Base-by-base conservation (phyloP, 805 yeast species). In the Wickerhamiella vanderwaltii region DNA sequence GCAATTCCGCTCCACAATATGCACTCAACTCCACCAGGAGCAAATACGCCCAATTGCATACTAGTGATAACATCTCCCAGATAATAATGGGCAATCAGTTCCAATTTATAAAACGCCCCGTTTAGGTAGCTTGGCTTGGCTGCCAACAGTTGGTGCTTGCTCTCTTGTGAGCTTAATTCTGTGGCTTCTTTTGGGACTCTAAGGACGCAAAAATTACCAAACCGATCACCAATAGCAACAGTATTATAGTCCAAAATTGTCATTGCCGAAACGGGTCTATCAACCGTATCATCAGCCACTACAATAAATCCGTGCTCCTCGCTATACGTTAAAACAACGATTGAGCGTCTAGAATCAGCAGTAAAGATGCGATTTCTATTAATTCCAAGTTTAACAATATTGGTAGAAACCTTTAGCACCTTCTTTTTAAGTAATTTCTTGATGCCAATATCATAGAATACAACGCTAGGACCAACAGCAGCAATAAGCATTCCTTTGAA, bases 211-310 rank as follows among this genome's bases (percentile, higher is more conserved):
- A 86, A 34, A 51, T 79, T 83, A 0, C 97, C 96, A 60, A 81
- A 85, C 53, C 77, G 78, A 56, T 91, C 97, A 11, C 95, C 95
- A 1, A 83, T 84, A 30, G 80, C 63, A 1, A 81, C 72, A 0
- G 95, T 85, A 43, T 75, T 75, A 47, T 74, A 71, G 56, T 91
- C 97, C 4, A 91, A 60, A 48, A 73, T 61, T 2, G 66, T 54
- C 32, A 79, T 50, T 2, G 75, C 51, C 0, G 93, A 79, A 3
- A 79, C 67, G 52, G 79, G 81, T 24, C 95, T 64, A 25, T 76
- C 67, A 29, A 78, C 60, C 0, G 68, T 57, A 59, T 91, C 97
- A 53, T 77, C 86, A 1, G 75, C 77, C 44, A 87, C 63, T 2
- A 79, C 72, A 6, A 73, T 53, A 51, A 88, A 81, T 15, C 38